phyloP scores from a whole-genome alignment of 805 yeast genomes.

The Saturnispora quitensis region DNA sequence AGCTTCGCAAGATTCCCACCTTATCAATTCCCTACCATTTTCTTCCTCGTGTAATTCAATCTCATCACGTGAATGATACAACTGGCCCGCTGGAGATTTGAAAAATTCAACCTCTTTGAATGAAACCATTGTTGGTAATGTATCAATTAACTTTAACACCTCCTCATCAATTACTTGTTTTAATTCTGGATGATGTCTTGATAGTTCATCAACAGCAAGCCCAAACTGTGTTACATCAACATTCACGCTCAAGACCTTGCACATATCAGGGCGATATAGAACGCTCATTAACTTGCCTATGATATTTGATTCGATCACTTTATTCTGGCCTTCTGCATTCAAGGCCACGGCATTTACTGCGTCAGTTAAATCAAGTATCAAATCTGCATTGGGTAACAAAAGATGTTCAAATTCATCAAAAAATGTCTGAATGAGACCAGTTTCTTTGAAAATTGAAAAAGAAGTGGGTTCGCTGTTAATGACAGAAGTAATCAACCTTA shows the following conservation, averaged over 20 bases:
- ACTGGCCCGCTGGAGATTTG: slow-evolving; percentile 29
- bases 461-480: slow-evolving; percentile 91
- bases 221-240: slow-evolving; percentile 54
- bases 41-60: slow-evolving; percentile 34
- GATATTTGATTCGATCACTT: slow-evolving; percentile 37
- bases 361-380: slow-evolving; percentile 58
- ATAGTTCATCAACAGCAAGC: slow-evolving; percentile 63
- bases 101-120: slow-evolving; percentile 38
- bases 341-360: slow-evolving; percentile 76
- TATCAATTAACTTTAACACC: slow-evolving; percentile 35
- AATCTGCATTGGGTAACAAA: slow-evolving; percentile 46
- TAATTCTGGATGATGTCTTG: slow-evolving; percentile 73
- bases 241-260: slow-evolving; percentile 44
- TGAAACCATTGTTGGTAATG: slow-evolving; percentile 32
- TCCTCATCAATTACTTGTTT: slow-evolving; percentile 49
- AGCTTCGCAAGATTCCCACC: slow-evolving; percentile 45
- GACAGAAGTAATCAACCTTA: slow-evolving; percentile 59
- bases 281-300: slow-evolving; percentile 38
- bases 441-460: slow-evolving; percentile 68
- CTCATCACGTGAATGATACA: slow-evolving; percentile 36
- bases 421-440: slow-evolving; percentile 59
- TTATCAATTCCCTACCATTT: slow-evolving; percentile 30
- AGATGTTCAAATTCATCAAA: slow-evolving; percentile 47
- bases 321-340: slow-evolving; percentile 59
- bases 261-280: slow-evolving; percentile 39